Base-by-base conservation (phyloP, 306 rosid species). In the Carpinus fangiana region DNA sequence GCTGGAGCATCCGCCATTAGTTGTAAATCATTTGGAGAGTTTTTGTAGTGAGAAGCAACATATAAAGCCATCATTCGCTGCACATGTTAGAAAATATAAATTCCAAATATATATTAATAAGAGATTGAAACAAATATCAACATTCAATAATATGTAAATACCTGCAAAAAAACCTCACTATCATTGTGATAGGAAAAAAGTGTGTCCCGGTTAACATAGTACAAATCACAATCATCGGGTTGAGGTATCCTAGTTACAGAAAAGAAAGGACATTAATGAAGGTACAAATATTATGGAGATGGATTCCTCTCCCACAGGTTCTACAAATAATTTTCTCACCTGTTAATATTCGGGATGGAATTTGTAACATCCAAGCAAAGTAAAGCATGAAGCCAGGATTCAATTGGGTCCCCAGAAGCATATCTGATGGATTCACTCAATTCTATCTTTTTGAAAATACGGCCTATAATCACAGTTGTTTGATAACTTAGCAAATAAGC, bases 21-120 rank as follows among this genome's bases (percentile, higher is more conserved):
- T 84, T 95, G 98, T 73, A 95, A 84, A 87, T 95, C 98, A 79
- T 95, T 95, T 36, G 98, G 98, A 80, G 98, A 92, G 88, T 92
- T 95, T 84, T 92, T 95, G 93, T 95, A 95, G 86, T 93, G 98
- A 48, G 98, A 93, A 59, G 98, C 90, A 86, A 95, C 98, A 76
- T 91, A 95, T 23, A 95, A 87, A 41, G 98, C 93, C 98, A 95
- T 92, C 98, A 95, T 95, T 78, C 98, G 89, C 98, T 95, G 93
- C 76, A 80, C 81, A 64, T 72, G 75, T 78, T 61, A 57, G 77
- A 84, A 76, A 23, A 78, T 38, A 67, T 90, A 45, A 84, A 77
- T 52, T 74, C 70, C 75, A 65, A 64, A 76, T 67, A 75, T 8
- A 23, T 41, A 47, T n/a, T 56, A 67, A 20, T 51, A 73, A 61